phyloP scores from a whole-genome alignment of 192 early-diverging fungal species.

The Podila horticola region DNA sequence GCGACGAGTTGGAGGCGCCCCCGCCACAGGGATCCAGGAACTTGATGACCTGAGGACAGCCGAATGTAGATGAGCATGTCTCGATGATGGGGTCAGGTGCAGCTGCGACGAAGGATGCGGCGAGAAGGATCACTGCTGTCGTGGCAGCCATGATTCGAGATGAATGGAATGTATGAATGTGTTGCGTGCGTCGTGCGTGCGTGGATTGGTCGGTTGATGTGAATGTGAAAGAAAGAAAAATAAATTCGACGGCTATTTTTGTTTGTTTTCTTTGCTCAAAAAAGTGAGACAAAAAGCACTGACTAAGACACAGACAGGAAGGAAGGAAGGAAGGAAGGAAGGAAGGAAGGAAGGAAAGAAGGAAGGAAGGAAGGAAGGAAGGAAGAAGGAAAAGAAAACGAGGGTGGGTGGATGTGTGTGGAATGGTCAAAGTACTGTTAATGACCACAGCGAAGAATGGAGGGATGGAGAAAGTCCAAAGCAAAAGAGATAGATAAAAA shows the following conservation, averaged over 20 bases:
- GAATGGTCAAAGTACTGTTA: neutral
- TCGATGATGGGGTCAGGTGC: slow-evolving; percentile 15
- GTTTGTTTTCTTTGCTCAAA: too few species aligned
- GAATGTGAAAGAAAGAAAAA: neutral
- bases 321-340: neutral
- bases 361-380: too few species aligned
- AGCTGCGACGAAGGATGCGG: neutral
- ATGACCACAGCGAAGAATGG: neutral
- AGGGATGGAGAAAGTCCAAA: neutral
- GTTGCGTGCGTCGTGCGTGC: slow-evolving; percentile 3
- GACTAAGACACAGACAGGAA: neutral
- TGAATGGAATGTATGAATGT: neutral
- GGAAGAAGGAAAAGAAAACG: neutral
- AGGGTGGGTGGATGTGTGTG: neutral
- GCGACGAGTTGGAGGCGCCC: slow-evolving; percentile 27
- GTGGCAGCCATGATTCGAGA: neutral
- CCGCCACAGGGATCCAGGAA: slow-evolving; percentile 40
- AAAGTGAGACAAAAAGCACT: too few species aligned
- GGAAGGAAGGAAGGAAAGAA: neutral
- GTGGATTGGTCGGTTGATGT: neutral
- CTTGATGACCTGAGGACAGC: slow-evolving; percentile 19
- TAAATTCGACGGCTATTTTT: neutral
- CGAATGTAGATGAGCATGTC: slow-evolving; percentile 10
- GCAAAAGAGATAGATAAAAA: neutral
- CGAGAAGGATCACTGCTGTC: slow-evolving; percentile 2